Conservation (phyloP, 176 grass and related monocot genomes). For the Hordeum marinum region DNA sequence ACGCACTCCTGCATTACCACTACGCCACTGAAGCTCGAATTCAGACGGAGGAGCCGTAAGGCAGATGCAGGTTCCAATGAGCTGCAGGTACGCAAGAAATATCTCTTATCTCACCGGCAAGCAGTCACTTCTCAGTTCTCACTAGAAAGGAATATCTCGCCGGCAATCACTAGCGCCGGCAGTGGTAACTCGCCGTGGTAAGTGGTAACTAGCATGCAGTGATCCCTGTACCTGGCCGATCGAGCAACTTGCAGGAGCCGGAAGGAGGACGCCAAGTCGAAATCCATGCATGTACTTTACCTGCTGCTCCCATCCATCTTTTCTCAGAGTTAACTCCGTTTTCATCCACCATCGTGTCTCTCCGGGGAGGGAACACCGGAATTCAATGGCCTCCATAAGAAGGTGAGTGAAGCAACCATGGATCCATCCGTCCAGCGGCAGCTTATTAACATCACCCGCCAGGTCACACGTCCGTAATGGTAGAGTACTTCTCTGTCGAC, state of each 20-base stretch:
- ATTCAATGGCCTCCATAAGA: constrained; percentile 53
- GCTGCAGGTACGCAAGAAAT: background rate
- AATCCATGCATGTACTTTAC: constrained; percentile 25
- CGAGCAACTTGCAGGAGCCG: background rate
- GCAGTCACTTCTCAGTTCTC: too few relatives aligned
- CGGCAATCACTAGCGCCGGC: too few relatives aligned
- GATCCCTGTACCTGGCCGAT: background rate
- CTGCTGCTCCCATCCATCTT: background rate
- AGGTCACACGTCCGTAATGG: constrained; percentile 16
- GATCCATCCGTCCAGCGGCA: background rate
- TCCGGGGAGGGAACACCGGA: constrained; percentile 28
- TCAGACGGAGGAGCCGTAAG: too few relatives aligned
- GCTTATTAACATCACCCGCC: background rate
- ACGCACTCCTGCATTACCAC: too few relatives aligned
- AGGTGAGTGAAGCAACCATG: background rate
- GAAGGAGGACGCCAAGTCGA: background rate
- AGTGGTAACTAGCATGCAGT: too few relatives aligned
- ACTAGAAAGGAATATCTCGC: too few relatives aligned
- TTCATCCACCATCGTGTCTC: background rate
- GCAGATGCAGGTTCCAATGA: too few relatives aligned
- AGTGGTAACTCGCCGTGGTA: too few relatives aligned
- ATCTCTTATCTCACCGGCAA: background rate
- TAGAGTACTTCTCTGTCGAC: constrained; percentile 11
- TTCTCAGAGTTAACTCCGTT: background rate
- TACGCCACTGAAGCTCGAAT: too few relatives aligned